phyloP scores from a whole-genome alignment of 139 green algal genomes.

The Coccomyxa sp. region DNA sequence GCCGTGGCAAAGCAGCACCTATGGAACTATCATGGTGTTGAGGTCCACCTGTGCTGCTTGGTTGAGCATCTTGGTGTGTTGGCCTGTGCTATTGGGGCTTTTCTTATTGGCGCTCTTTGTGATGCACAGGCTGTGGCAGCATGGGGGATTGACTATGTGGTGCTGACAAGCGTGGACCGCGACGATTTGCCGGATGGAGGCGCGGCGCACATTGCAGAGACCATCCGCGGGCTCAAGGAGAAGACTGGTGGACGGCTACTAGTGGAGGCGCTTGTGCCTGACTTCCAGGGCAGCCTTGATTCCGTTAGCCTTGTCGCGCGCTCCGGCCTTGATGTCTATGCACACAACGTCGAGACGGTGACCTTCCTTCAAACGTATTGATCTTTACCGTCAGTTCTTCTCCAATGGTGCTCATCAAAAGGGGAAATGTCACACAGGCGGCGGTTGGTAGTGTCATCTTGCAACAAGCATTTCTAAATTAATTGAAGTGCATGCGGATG shows the following conservation, averaged over 20 bases:
- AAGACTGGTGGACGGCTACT: conserved; percentile 68
- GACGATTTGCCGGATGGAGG: conserved; percentile 94
- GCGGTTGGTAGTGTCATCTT: background rate
- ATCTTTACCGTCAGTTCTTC: no score
- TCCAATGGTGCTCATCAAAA: background rate
- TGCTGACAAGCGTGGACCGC: conserved; percentile 96
- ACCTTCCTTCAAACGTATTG: background rate
- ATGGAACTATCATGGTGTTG: no score
- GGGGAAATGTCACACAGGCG: background rate
- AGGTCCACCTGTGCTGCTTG: no score
- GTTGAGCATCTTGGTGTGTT: background rate
- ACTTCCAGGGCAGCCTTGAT: conserved; percentile 82
- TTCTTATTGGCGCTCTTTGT: background rate
- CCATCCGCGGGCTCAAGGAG: conserved; percentile 74
- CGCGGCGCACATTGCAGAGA: conserved; percentile 80
- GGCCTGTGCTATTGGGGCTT: background rate
- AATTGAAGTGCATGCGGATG: no score
- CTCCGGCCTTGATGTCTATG: conserved; percentile 94
- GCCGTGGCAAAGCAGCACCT: no score
- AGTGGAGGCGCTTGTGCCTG: conserved; percentile 92
- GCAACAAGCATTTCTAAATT: background rate
- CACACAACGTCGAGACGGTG: conserved; percentile 99
- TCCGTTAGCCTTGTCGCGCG: conserved; percentile 61
- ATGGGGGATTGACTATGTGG: conserved; percentile 98
- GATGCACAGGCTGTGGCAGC: conserved; percentile 58